Evolutionary conservation across 2,329 filamentous ascomycete genomes (phyloP).

Genomic region (Periconia digitata): DNA sequence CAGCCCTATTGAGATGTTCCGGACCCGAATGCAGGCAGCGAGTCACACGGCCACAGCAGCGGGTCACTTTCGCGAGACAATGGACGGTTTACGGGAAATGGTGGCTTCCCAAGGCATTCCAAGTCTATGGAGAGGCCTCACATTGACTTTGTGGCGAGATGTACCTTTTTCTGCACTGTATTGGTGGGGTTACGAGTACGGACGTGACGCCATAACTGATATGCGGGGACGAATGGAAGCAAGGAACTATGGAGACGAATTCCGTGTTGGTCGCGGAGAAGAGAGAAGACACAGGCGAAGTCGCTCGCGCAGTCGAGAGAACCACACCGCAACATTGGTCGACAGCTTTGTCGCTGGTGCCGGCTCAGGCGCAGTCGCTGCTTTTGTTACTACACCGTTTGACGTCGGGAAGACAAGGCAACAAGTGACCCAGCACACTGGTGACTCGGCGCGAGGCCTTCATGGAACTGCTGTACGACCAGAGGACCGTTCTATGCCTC

Average conservation of each 20-base stretch:
- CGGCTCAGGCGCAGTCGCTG: conserved; percentile 78
- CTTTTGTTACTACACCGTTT: conserved; percentile 89
- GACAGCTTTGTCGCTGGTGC: conserved; percentile 91
- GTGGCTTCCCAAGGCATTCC: conserved; percentile 73
- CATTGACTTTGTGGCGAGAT: conserved; percentile 91
- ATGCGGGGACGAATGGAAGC: conserved; percentile 57
- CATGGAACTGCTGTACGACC: conserved; percentile 54
- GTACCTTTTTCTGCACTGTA: conserved; percentile 97
- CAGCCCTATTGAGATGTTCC: conserved; percentile 89
- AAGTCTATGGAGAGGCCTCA: conserved; percentile 87
- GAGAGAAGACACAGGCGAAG: conserved; percentile 32
- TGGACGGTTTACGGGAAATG: conserved; percentile 77
- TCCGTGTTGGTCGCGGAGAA: conserved; percentile 36
- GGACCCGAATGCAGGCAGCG: conserved; percentile 86
- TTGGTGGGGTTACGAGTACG: conserved; percentile 95
- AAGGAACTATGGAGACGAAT: conserved; percentile 31
- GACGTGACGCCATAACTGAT: conserved; percentile 71
- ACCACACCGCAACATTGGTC: conserved; percentile 74
- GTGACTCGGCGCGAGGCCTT: conserved; percentile 39
- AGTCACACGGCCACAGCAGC: conserved; percentile 47
- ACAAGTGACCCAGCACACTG: conserved; percentile 72
- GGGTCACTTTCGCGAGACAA: conserved; percentile 76
- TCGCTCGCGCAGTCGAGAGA: conserved; percentile 65
- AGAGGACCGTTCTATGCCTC: conserved; percentile 76
- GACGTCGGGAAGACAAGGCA: conserved; percentile 97